These are phyloP conservation scores for Cryptococcus sp. DNA, from an alignment of 1,284 basidiomycete genomes.

Conservation along the genomic window DNA sequence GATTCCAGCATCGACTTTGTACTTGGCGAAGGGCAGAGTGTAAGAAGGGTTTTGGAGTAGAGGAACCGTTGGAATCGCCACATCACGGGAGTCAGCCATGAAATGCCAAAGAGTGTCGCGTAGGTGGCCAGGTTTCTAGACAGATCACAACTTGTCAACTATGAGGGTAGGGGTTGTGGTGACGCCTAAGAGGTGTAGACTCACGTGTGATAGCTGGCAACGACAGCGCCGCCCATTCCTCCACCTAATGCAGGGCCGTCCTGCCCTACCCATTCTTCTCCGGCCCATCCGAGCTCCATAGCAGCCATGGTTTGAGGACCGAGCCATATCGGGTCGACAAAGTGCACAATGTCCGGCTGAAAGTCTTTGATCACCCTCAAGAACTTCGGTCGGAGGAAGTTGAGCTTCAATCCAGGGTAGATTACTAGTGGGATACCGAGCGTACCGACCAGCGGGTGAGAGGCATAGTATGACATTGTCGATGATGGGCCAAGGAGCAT, in stretches of 20 bases:
- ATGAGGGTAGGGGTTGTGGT: neutral
- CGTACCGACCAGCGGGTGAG: conserved; percentile 60
- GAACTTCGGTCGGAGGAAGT: conserved; percentile 61
- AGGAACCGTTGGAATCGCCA: conserved; percentile 52
- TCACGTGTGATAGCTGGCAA: conserved; percentile 60
- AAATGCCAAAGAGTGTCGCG: conserved; percentile 59
- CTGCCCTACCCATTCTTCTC: conserved; percentile 46
- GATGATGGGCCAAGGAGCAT: conserved; percentile 60
- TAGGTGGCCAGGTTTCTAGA: conserved; percentile 58
- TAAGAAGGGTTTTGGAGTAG: conserved; percentile 50
- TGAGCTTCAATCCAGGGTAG: conserved; percentile 61
- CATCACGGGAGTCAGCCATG: conserved; percentile 57
- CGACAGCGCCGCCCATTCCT: conserved; percentile 54
- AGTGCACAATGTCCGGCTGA: conserved; percentile 60
- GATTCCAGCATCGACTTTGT: conserved; percentile 57
- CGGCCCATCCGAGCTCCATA: conserved; percentile 55
- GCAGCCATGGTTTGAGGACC: conserved; percentile 56
- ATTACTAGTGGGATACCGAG: conserved; percentile 60
- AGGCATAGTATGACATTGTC: conserved; percentile 58
- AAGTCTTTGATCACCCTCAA: conserved; percentile 55
- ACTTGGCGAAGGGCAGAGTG: conserved; percentile 59
- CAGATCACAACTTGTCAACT: neutral
- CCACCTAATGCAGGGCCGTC: conserved; percentile 47
- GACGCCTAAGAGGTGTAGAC: conserved; percentile 6
- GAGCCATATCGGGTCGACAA: conserved; percentile 62